phyloP scores from a whole-genome alignment of 2,329 filamentous ascomycete genomes.

The Xylaria sp. region DNA sequence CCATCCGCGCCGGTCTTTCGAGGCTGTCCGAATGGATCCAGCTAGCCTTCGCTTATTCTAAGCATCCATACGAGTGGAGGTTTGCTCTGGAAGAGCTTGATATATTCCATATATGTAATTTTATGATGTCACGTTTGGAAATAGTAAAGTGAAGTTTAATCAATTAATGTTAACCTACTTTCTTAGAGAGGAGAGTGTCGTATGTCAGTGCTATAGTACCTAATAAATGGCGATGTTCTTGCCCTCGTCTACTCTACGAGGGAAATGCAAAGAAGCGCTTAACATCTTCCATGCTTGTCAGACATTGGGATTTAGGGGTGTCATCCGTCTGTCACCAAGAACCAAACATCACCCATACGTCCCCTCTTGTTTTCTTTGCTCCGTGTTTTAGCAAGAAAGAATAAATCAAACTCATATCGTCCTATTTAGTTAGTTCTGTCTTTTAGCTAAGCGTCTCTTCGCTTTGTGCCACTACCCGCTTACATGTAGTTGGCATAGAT shows the following conservation, averaged over 20 bases:
- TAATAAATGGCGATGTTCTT: neutral
- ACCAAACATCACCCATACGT: too few relatives aligned
- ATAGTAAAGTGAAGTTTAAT: neutral
- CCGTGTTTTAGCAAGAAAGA: neutral
- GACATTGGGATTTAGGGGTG: too few relatives aligned
- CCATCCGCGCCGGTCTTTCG: constrained; percentile 42
- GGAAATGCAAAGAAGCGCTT: neutral
- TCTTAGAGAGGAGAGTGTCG: neutral
- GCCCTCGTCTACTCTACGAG: too few relatives aligned
- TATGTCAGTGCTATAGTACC: neutral
- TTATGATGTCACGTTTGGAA: neutral
- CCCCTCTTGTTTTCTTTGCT: neutral
- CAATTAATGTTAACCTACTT: neutral
- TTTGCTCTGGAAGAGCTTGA: constrained; percentile 42
- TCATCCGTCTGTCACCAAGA: too few relatives aligned
- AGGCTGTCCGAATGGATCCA: constrained; percentile 36
- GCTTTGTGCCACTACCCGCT: neutral
- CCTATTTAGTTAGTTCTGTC: neutral
- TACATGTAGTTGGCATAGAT: neutral
- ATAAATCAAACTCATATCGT: neutral
- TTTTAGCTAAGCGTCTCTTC: neutral
- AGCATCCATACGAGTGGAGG: constrained; percentile 36
- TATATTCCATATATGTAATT: constrained; percentile 34
- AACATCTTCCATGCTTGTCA: too few relatives aligned
- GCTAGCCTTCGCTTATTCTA: constrained; percentile 39